Conservation (phyloP, 192 early-diverging fungal genomes). For the Thamnidium elegans region DNA sequence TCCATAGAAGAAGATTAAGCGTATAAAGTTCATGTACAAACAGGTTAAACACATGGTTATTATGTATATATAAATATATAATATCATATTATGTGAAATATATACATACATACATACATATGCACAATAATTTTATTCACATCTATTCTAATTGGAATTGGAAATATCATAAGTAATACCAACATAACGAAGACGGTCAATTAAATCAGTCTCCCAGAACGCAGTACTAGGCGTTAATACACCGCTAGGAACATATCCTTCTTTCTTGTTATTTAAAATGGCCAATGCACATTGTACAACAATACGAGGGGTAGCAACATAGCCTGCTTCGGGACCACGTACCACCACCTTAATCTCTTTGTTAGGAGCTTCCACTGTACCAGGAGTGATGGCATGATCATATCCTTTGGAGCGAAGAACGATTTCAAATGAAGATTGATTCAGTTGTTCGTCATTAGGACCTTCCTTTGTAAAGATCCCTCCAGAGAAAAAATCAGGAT, state of each 20-base stretch:
- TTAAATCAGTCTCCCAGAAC: conserved; percentile 47
- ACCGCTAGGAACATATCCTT: conserved; percentile 40
- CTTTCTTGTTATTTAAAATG: conserved; percentile 43
- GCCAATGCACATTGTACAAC: conserved; percentile 53
- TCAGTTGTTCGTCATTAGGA: conserved; percentile 53
- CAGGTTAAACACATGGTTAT: no score
- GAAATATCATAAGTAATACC: conserved; percentile 46
- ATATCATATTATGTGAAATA: no score
- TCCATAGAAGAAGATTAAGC: no score
- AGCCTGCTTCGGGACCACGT: conserved; percentile 65
- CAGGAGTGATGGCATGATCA: conserved; percentile 20
- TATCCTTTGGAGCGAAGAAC: conserved; percentile 57
- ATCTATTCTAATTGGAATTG: conserved; percentile 7
- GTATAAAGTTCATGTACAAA: no score
- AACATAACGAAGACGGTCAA: conserved; percentile 45
- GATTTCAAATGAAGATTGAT: conserved; percentile 50
- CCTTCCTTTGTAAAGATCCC: conserved; percentile 57
- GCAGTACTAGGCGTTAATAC: conserved; percentile 53
- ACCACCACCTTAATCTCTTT: conserved; percentile 51
- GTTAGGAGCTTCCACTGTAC: conserved; percentile 28
- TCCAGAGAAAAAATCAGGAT: conserved; percentile 57
- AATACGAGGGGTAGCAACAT: conserved; percentile 61
- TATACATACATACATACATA: no score
- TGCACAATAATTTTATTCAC: no score
- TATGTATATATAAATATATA: no score